Evolutionary conservation across 75 land plant genomes (phyloP).

Genomic region (Cunninghamia lanceolata): DNA sequence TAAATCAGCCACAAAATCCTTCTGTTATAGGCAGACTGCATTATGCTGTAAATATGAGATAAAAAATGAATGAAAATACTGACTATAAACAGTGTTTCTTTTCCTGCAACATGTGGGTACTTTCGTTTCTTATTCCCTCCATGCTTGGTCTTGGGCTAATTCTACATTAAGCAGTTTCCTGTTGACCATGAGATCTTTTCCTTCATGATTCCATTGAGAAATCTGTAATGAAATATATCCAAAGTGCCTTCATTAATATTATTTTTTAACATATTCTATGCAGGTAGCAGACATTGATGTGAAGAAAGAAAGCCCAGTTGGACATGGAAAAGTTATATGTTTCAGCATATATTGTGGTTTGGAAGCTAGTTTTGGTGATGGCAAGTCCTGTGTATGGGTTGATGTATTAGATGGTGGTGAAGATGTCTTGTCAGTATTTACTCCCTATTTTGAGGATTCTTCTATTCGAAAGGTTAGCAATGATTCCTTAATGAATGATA

Average conservation of each 20-base stretch:
- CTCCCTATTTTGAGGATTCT: conserved; percentile 79
- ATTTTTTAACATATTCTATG: background rate
- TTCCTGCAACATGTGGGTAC: too few species aligned
- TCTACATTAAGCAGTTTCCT: background rate
- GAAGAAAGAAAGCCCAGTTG: conserved; percentile 88
- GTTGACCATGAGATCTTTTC: background rate
- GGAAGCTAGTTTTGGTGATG: conserved; percentile 68
- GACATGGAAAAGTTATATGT: conserved; percentile 89
- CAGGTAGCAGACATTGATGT: conserved; percentile 90
- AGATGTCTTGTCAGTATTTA: conserved; percentile 58
- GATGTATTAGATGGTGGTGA: conserved; percentile 83
- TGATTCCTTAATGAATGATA: too few species aligned
- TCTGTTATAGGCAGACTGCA: too few species aligned
- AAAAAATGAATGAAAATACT: too few species aligned
- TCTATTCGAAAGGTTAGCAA: conserved; percentile 67
- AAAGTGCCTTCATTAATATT: background rate
- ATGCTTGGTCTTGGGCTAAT: too few species aligned
- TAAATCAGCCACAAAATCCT: too few species aligned
- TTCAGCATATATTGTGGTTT: conserved; percentile 91
- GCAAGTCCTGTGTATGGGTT: conserved; percentile 85
- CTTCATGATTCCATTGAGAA: background rate
- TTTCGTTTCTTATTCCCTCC: too few species aligned
- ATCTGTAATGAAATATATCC: background rate
- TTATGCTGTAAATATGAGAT: too few species aligned
- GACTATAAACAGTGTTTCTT: too few species aligned